A percentile compares a stretch with the other conserved stretches of the same genome.
Conservation (phyloP, 805 yeast genomes). For the Isabelozyma pseudorhagii region DNA sequence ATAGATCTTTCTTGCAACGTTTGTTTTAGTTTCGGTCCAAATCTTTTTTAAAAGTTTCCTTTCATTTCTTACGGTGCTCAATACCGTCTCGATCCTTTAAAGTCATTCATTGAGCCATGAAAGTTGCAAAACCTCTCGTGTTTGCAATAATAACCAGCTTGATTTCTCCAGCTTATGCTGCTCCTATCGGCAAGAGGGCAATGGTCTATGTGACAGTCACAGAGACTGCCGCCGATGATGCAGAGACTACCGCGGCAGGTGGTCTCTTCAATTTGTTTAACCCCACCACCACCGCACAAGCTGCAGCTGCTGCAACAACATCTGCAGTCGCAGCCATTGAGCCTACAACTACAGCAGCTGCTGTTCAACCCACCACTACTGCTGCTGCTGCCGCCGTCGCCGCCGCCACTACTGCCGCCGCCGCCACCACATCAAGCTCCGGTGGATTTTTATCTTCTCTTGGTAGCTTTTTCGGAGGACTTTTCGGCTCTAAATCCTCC, state of each 20-base stretch:
- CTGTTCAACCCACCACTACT: constrained; percentile 21
- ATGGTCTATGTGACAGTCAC: constrained; percentile 2
- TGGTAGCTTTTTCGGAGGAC: constrained; percentile 1
- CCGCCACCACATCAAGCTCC: constrained; percentile 4
- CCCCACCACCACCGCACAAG: background rate
- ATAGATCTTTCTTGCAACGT: background rate
- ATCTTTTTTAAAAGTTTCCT: background rate
- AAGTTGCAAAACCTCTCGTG: background rate
- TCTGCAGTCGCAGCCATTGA: constrained; percentile 17
- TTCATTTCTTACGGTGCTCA: background rate
- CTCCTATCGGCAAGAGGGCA: constrained; percentile 1
- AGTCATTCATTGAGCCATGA: background rate
- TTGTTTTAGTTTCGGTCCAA: background rate
- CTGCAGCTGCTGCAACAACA: constrained; percentile 2
- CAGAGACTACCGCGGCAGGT: background rate
- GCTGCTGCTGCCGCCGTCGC: constrained; percentile 26
- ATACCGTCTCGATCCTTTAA: background rate
- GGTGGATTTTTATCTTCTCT: background rate
- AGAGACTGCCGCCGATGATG: background rate
- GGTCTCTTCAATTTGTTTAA: too few relatives aligned
- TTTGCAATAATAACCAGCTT: constrained; percentile 1
- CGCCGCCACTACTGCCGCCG: constrained; percentile 11
- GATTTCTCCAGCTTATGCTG: constrained; percentile 6
- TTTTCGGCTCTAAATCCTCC: constrained; percentile 3
- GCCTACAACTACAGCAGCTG: constrained; percentile 18